A percentile compares a stretch with the other conserved stretches of the same genome.
These are phyloP conservation scores for Phytophthora fragariae DNA, from an alignment of 352 stramenopile genomes.

Conservation along the genomic window DNA sequence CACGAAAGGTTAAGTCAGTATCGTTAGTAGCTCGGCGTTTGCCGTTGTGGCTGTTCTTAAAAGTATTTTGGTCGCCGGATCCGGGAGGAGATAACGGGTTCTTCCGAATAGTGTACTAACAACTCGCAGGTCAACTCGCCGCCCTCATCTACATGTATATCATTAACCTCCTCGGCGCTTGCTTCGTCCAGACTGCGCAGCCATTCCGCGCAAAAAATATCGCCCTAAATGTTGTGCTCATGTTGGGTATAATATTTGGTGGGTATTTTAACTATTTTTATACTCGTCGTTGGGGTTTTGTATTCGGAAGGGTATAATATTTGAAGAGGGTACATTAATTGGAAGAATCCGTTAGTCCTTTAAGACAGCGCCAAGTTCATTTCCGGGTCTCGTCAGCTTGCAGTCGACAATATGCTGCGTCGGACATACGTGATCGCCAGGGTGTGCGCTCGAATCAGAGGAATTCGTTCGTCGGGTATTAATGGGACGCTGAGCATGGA, in stretches of 20 bases:
- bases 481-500: slow-evolving; percentile 11
- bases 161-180: too few species aligned
- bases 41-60: neutral
- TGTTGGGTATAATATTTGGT: too few species aligned
- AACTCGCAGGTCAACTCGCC: too few species aligned
- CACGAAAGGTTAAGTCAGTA: slow-evolving; percentile 11
- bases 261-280: too few species aligned
- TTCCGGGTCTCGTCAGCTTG: neutral
- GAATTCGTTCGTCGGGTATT: neutral
- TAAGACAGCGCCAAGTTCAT: neutral
- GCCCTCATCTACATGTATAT: too few species aligned
- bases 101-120: too few species aligned
- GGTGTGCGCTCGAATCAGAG: slow-evolving; percentile 10
- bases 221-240: too few species aligned
- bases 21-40: neutral
- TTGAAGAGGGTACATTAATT: too few species aligned
- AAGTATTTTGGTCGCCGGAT: neutral
- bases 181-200: too few species aligned
- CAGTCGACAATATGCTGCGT: slow-evolving; percentile 16
- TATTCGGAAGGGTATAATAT: too few species aligned
- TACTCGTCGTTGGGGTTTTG: too few species aligned
- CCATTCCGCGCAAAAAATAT: too few species aligned
- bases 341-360: neutral
- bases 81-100: neutral
- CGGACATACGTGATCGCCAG: neutral